Evolutionary conservation across 1,284 basidiomycete genomes (phyloP), one percentile per base, ranked within the genome.

Genomic region (Microbotryomycetes sp.): DNA sequence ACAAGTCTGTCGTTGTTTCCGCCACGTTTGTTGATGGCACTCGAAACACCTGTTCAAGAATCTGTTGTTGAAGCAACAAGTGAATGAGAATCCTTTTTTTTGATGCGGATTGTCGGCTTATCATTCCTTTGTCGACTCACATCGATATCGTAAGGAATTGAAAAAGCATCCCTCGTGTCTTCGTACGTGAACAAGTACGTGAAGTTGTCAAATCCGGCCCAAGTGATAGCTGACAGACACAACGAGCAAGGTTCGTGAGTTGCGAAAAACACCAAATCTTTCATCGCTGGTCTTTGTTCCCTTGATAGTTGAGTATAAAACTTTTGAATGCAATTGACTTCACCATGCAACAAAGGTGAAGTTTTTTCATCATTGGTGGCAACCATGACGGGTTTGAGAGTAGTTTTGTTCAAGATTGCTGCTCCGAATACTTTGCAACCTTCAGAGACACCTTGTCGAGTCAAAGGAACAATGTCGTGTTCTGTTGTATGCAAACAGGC

Each of bases 71-170:
- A 19, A 19, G 9, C 19, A 9, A 42, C 9, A 12, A 19, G 19
- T 42, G 36, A 19, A 42, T 42, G 12, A 42, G 19, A 12, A 12
- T 12, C 36, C 36, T 42, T 42, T 19, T 42, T 19, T 9, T 42
- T 12, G 12, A 19, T 42, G 9, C 36, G 36, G n/a, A n/a, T n/a
- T n/a, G n/a, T n/a, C n/a, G n/a, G n/a, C n/a, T n/a, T n/a, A 42
- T 9, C 36, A 42, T 42, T 12, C 36, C 19, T 19, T 9, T 9
- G 12, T 12, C 9, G 36, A 42, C 36, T 42, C 36, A 69, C 64
- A 12, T 56, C 49, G 28, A 69, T 67, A 54, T 69, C 67, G 54
- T 69, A 51, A 22, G 66, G 67, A 36, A 69, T 69, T 4, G 25
- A 22, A 36, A 69, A 69, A 0, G 59, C 46, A 53, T 69, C 67